Base-by-base conservation (phyloP, 768 basidiomycete genomes). In the Amanita fuliginea region DNA sequence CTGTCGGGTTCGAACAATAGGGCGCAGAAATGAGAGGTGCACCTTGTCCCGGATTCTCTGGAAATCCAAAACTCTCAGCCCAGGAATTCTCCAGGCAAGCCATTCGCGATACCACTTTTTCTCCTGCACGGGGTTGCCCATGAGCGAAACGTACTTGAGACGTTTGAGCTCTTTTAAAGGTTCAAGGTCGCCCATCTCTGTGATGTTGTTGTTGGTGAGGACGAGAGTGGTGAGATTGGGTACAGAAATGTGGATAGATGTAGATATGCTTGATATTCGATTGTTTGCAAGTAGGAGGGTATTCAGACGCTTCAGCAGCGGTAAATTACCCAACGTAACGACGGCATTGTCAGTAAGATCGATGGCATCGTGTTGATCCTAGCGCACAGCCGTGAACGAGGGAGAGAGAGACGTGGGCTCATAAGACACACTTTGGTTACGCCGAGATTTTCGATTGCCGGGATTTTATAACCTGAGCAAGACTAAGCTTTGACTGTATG, bases 61-160 rank as follows among this genome's bases (percentile, higher is more conserved):
- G 69, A 89, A 95, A 78, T 95, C 91, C 62, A 95, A 75, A 69
- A 91, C 86, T 76, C 92, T 82, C 62, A 95, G 76, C 62, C 77
- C 76, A 65, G 84, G 81, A 73, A 91, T 74, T 71, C 83, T 80
- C 80, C 81, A 91, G 58, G 87, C 81, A 73, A 93, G 79, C 91
- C 91, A 95, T 72, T 91, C 88, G 72, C 90, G 86, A 73, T 94
- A 95, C 81, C 86, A 89, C 78, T 91, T 89, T 75, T 86, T 87
- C 71, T 92, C 86, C 62, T 75, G 70, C 28, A 93, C 87, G 49
- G 92, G 89, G 57, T 88, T 88, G 19, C 88, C 90, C 55, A 88
- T 57, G 56, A 94, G 67, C 33, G 80, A 80, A 45, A 95, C 64
- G 61, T 82, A 89, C 62, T 81, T 78, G 56, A 95, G 78, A 33